Evolutionary conservation across 176 grass and related monocot species (phyloP).

Genomic region (Zoysia japonica): DNA sequence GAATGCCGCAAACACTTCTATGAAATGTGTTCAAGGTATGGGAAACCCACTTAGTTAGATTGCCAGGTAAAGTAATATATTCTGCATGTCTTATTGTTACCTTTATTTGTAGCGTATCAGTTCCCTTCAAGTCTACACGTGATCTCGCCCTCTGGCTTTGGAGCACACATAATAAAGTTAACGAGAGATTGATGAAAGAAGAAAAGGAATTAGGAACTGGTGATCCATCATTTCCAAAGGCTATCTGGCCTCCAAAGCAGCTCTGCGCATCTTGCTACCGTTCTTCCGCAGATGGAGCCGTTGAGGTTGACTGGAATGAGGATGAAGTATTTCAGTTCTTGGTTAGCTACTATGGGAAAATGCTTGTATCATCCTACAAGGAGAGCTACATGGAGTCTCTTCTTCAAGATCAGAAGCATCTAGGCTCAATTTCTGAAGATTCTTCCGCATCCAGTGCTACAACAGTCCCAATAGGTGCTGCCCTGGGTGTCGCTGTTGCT

Average conservation of each 20-base stretch:
- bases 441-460: constrained; percentile 51
- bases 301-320: constrained; percentile 75
- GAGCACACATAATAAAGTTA: constrained; percentile 93
- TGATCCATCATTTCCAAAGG: constrained; percentile 86
- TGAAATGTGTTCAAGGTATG: constrained; percentile 88
- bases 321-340: constrained; percentile 89
- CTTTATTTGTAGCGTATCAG: constrained; percentile 64
- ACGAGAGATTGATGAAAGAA: constrained; percentile 93
- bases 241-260: constrained; percentile 72
- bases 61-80: not conserved
- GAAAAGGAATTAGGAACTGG: constrained; percentile 67
- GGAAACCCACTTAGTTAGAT: not conserved
- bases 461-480: constrained; percentile 75
- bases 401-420: constrained; percentile 38
- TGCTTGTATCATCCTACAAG: constrained; percentile 60
- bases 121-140: constrained; percentile 71
- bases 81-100: constrained; percentile 34
- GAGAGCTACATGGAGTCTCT: constrained; percentile 40
- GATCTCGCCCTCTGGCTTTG: constrained; percentile 90
- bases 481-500: constrained; percentile 69
- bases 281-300: constrained; percentile 45
- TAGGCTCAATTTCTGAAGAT: constrained; percentile 51
- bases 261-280: constrained; percentile 79
- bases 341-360: constrained; percentile 80
- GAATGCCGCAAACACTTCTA: constrained; percentile 91